phyloP scores from a whole-genome alignment of 2,329 filamentous ascomycete genomes.

The Hortaea werneckii region DNA sequence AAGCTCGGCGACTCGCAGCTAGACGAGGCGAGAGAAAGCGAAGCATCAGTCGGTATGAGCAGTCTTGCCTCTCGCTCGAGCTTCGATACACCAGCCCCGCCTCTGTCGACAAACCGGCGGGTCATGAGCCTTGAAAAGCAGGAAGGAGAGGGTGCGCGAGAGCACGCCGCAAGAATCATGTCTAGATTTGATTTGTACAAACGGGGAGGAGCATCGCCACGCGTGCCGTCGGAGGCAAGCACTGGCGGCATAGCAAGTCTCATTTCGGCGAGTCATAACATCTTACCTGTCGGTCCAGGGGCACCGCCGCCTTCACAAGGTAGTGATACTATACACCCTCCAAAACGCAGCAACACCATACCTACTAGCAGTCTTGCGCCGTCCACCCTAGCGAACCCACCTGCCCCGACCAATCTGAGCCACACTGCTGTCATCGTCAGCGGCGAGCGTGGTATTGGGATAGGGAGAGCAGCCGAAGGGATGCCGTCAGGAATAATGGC shows the following conservation, averaged over 20 bases:
- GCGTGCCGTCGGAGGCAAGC: constrained; percentile 23
- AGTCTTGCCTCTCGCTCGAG: constrained; percentile 52
- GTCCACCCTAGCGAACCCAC: constrained; percentile 70
- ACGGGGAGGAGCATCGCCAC: constrained; percentile 46
- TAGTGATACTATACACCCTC: constrained; percentile 13
- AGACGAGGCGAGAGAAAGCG: constrained; percentile 29
- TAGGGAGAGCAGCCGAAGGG: constrained; percentile 48
- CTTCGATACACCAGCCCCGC: constrained; percentile 52
- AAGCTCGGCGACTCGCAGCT: constrained; percentile 58
- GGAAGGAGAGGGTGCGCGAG: constrained; percentile 54
- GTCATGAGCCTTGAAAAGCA: constrained; percentile 41
- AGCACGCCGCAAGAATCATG: constrained; percentile 80
- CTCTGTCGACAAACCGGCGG: constrained; percentile 34
- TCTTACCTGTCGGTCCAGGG: constrained; percentile 55
- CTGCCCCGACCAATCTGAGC: constrained; percentile 75
- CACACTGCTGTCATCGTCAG: constrained; percentile 73
- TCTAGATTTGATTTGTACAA: constrained; percentile 85
- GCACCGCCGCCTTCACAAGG: constrained; percentile 24
- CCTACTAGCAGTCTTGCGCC: constrained; percentile 63
- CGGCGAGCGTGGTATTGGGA: constrained; percentile 59
- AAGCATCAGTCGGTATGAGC: constrained; percentile 8
- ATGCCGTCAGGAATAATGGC: constrained; percentile 81
- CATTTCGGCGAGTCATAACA: constrained; percentile 72
- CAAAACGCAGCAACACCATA: constrained; percentile 28
- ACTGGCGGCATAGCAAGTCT: constrained; percentile 69